Base-by-base conservation (phyloP, 2,329 filamentous ascomycete species). In the Stylonectria norvegica region DNA sequence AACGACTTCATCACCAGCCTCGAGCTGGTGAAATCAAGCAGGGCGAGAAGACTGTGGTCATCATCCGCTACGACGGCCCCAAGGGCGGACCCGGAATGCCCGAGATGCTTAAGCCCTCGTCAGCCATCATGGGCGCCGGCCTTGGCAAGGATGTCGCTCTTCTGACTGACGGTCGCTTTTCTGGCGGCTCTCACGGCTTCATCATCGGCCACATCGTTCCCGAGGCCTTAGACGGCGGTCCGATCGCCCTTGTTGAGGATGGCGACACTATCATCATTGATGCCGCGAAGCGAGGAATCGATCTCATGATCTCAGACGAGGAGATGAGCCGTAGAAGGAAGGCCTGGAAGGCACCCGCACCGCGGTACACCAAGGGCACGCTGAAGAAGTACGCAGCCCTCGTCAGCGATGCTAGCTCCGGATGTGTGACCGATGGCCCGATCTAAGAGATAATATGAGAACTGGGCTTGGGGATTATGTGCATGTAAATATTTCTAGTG, bases 31-130 rank as follows among this genome's bases (percentile, higher is more conserved):
- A 83, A 53, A 88, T 95, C 57, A 88, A 89, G 52, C 83, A 85
- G 62, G 85, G 83, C 49, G 86, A 95, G 66, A 93, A 95, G 67
- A 83, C 91, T 1, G 90, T 95, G 20, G 79, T 95, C 37, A 82
- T 95, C 40, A 91, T 96, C 56, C 86, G 90, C 36, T 95, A 95
- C 63, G 90, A 95, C 62, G 90, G 90, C 1, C 90, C 90, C 46
- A 94, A 91, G 70, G 90, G 90, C 51, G 90, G 90, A 0, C 90
- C 90, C 1, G 90, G 90, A 42, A 96, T 96, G 85, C 90, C 89
- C 20, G 90, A 96, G 70, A 91, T 95, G 75, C 73, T 96, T 47
- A 95, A 95, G 72, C 88, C 90, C n/a, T 86, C 80, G 38, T 89
- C 87, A 0, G 88, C 89, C 35, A 86, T 96, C 58, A 95, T 95